Conservation (phyloP, 495 filamentous ascomycete genomes). For the Cryomyces antarcticus region DNA sequence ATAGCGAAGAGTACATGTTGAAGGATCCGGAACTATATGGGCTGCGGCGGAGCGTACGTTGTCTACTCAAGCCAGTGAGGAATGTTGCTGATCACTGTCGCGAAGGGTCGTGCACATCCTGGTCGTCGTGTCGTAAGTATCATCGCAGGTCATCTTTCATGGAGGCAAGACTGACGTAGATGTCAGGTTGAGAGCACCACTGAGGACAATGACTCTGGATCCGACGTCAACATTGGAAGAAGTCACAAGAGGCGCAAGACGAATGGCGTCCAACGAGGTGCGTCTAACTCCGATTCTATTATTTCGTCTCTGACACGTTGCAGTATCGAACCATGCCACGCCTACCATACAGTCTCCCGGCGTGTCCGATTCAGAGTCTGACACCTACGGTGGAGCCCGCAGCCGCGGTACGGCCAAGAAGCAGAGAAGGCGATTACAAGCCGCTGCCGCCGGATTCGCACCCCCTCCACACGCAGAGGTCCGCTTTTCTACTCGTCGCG, state of each 20-base stretch:
- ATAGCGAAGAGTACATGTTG: constrained; percentile 64
- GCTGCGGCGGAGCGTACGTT: constrained; percentile 66
- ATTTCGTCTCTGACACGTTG: not conserved
- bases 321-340: constrained; percentile 47
- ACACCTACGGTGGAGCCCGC: constrained; percentile 57
- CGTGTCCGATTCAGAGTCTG: constrained; percentile 40
- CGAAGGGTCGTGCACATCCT: constrained; percentile 32
- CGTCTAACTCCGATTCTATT: constrained; percentile 2
- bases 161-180: constrained; percentile 9
- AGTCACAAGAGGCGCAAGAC: constrained; percentile 25
- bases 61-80: not conserved
- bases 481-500: constrained; percentile 76
- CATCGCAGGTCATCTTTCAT: not conserved
- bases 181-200: constrained; percentile 49
- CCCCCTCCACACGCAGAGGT: constrained; percentile 45
- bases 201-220: constrained; percentile 50
- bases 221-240: constrained; percentile 27
- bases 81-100: constrained; percentile 17
- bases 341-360: constrained; percentile 35
- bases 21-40: constrained; percentile 95
- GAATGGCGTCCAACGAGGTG: constrained; percentile 16
- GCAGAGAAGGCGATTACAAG: constrained; percentile 39
- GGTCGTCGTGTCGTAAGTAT: constrained; percentile 26
- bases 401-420: constrained; percentile 48
- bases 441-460: constrained; percentile 35